Evolutionary conservation across 2,329 filamentous ascomycete species (phyloP), one percentile per base, ranked within the genome.

Genomic region (Aspergillus hiratsukae): DNA sequence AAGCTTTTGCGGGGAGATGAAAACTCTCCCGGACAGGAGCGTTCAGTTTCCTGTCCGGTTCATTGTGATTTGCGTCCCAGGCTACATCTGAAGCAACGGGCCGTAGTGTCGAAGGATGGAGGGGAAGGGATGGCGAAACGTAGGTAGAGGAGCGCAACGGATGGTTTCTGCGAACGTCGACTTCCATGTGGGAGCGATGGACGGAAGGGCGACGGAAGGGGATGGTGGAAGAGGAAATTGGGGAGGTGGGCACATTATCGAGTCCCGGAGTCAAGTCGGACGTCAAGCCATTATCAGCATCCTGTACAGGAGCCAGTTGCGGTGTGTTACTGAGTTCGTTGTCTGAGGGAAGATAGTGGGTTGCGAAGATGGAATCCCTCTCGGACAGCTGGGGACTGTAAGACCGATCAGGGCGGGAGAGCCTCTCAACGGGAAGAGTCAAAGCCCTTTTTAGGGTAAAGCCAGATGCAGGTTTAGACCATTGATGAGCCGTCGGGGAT

Each of bases 321-420:
- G 66, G 72, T 56, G 70, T 72, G 62, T 48, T 57, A 51, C 61
- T 69, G 55, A 73, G 68, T 61, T 79, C 78, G 65, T 74, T 80
- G 59, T 80, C 79, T 53, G 79, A 77, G 57, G 77, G 75, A 1
- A 81, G 72, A 69, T 86, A 86, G 61, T 83, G 82, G 35, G 83
- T 85, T 52, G 83, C 83, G 66, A 85, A 86, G 68, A 86, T 86
- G 70, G 80, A 83, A 69, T 86, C 83, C 64, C 83, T 75, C 70
- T 86, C 83, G 27, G 82, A 83, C 60, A 86, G 74, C 71, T 82
- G 82, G 49, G 82, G 81, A 29, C 67, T 69, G 50, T 74, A 65
- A 23, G 62, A 60, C 19, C 54, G 57, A 54, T 66, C 65, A 10
- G 68, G 63, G 27, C 61, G 68, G 56, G 66, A 52, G 27, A 62